Evolutionary conservation across 192 early-diverging fungal genomes (phyloP).

Genomic region (Spizellomyces sp.): DNA sequence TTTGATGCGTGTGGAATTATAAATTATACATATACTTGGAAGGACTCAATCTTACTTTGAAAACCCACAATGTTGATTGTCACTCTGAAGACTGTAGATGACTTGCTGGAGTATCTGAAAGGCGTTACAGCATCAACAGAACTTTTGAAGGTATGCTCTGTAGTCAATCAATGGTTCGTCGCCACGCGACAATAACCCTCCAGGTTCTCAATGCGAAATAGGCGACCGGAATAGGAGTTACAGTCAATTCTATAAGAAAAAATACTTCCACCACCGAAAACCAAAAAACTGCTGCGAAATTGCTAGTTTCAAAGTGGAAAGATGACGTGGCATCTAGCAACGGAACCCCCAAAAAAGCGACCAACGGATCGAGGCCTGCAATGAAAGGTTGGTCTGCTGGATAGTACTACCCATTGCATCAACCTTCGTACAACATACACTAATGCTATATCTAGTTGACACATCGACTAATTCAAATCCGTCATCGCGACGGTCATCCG

Average conservation of each 20-base stretch:
- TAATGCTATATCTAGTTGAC: not conserved
- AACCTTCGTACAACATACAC: no score
- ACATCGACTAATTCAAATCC: slow-evolving; percentile 46
- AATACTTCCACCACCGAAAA: slow-evolving; percentile 49
- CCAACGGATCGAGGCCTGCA: not conserved
- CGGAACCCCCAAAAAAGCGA: slow-evolving; percentile 9
- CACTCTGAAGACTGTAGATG: slow-evolving; percentile 42
- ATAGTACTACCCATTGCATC: no score
- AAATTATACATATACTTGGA: not conserved
- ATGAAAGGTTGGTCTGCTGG: no score
- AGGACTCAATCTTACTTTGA: not conserved
- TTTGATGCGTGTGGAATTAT: no score
- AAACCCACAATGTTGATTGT: not conserved
- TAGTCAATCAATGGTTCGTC: not conserved
- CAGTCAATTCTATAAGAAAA: slow-evolving; percentile 74
- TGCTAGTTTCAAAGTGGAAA: slow-evolving; percentile 84
- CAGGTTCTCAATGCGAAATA: slow-evolving; percentile 19
- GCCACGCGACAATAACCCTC: not conserved
- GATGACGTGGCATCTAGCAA: slow-evolving; percentile 53
- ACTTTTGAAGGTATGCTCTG: slow-evolving; percentile 54
- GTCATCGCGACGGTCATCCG: slow-evolving; percentile 32
- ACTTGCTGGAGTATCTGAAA: slow-evolving; percentile 47
- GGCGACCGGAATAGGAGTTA: slow-evolving; percentile 79
- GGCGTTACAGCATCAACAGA: slow-evolving; percentile 52
- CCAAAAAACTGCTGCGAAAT: slow-evolving; percentile 65